A percentile compares a stretch with the other conserved stretches of the same genome.
Conservation (phyloP, 768 basidiomycete genomes). For the Collybiopsis luxurians region DNA sequence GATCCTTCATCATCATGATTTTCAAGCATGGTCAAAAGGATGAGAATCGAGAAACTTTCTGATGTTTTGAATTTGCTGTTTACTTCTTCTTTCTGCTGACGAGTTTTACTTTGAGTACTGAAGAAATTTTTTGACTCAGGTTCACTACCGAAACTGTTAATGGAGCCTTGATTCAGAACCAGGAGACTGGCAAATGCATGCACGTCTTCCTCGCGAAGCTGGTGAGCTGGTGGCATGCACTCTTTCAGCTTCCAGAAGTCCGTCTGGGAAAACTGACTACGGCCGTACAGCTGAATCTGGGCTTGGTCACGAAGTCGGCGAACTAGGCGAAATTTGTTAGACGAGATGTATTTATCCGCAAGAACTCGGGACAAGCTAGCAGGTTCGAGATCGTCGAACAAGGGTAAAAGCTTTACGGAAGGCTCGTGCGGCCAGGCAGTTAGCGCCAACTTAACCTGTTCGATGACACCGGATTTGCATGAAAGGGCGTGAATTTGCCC, state of each 20-base stretch:
- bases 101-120: not conserved
- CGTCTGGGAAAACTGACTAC: conserved; percentile 46
- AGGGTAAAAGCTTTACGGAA: conserved; percentile 39
- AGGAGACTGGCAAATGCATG: conserved; percentile 72
- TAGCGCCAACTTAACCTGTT: conserved; percentile 53
- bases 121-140: conserved; percentile 23
- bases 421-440: conserved; percentile 76
- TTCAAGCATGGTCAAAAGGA: conserved; percentile 59
- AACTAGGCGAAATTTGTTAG: conserved; percentile 78
- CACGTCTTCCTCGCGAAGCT: conserved; percentile 65
- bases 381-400: conserved; percentile 44
- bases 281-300: conserved; percentile 31
- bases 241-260: conserved; percentile 88
- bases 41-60: conserved; percentile 49
- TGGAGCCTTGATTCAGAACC: conserved; percentile 52
- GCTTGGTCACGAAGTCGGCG: conserved; percentile 57
- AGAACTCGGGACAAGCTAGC: conserved; percentile 53
- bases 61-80: conserved; percentile 27
- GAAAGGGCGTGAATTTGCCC: conserved; percentile 42
- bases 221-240: conserved; percentile 55
- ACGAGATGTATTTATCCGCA: conserved; percentile 54
- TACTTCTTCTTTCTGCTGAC: conserved; percentile 14
- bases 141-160: conserved; percentile 60
- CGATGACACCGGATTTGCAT: conserved; percentile 31
- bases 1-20: conserved; percentile 39